Percentiles rank a stretch among this genome's conserved stretches.
phyloP scores from a whole-genome alignment of 2,329 filamentous ascomycete species.

The Cytospora chrysosperma region DNA sequence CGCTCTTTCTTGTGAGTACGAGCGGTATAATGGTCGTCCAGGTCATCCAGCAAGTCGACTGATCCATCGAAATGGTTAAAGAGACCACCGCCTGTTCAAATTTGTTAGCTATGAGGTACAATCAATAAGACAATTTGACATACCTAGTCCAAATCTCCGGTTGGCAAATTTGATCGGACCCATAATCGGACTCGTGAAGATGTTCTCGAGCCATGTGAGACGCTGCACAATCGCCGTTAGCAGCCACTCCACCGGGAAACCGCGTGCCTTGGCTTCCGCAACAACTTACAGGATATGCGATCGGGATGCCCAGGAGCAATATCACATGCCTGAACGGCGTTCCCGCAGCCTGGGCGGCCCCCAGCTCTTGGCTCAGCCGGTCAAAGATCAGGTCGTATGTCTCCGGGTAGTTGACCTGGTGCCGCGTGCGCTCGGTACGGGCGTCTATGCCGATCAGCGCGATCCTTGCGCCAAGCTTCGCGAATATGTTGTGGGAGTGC shows the following conservation, averaged over 20 bases:
- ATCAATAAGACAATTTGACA: conserved; percentile 25
- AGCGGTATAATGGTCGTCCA: conserved; percentile 96
- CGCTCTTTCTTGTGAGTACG: conserved; percentile 89
- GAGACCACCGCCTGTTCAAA: conserved; percentile 62
- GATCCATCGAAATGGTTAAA: conserved; percentile 96
- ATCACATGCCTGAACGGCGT: conserved; percentile 86
- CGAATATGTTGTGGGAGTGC: conserved; percentile 81
- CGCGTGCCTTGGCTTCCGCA: conserved; percentile 40
- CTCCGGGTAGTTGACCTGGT: conserved; percentile 91
- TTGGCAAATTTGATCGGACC: conserved; percentile 87
- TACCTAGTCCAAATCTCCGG: conserved; percentile 77
- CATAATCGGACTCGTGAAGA: conserved; percentile 81
- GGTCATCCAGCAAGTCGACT: conserved; percentile 86
- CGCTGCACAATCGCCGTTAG: conserved; percentile 48
- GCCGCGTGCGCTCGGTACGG: conserved; percentile 82
- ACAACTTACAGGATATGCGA: conserved; percentile 70
- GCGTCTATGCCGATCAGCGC: conserved; percentile 89
- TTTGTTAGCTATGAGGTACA: conserved; percentile 17
- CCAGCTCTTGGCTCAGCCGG: conserved; percentile 69
- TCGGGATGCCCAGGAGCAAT: conserved; percentile 81
- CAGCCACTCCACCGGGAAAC: conserved; percentile 14
- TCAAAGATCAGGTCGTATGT: conserved; percentile 84
- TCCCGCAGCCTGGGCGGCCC: conserved; percentile 61
- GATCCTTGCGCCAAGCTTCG: conserved; percentile 77
- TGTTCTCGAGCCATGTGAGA: conserved; percentile 94